phyloP scores from a whole-genome alignment of 768 basidiomycete species.

The Lentinula sp. region DNA sequence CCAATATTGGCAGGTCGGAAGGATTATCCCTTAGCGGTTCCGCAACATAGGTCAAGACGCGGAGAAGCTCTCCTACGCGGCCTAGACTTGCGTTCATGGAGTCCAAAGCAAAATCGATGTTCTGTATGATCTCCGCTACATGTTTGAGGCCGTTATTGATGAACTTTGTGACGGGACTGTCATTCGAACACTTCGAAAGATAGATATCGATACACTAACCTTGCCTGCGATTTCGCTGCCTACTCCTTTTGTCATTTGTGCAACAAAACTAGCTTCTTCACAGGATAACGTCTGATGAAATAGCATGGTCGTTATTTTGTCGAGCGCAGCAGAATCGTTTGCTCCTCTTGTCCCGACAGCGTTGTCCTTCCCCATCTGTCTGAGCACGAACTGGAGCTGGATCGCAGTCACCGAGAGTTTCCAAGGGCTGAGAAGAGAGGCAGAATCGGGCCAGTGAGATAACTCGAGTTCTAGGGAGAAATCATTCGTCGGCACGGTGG shows the following conservation, averaged over 20 bases:
- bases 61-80: slow-evolving; percentile 61
- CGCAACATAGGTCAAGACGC: slow-evolving; percentile 62
- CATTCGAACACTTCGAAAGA: background rate
- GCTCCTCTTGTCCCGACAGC: slow-evolving; percentile 34
- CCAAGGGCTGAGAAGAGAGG: slow-evolving; percentile 74
- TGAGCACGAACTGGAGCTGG: slow-evolving; percentile 69
- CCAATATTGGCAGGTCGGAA: slow-evolving; percentile 40
- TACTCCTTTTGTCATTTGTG: slow-evolving; percentile 73
- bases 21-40: slow-evolving; percentile 52
- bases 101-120: slow-evolving; percentile 24
- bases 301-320: slow-evolving; percentile 58
- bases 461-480: slow-evolving; percentile 35
- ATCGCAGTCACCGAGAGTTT: slow-evolving; percentile 77
- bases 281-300: slow-evolving; percentile 70
- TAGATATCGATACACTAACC: slow-evolving; percentile 29
- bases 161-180: slow-evolving; percentile 37
- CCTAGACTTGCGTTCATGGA: slow-evolving; percentile 35
- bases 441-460: slow-evolving; percentile 55
- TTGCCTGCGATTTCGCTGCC: slow-evolving; percentile 61
- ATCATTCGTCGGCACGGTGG: background rate
- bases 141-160: slow-evolving; percentile 68
- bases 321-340: slow-evolving; percentile 52
- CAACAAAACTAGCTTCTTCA: slow-evolving; percentile 78
- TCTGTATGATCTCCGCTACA: slow-evolving; percentile 48
- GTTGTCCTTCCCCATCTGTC: slow-evolving; percentile 66